These are phyloP conservation scores for Trypanosoma avium DNA, from an alignment of 208 protist species.

Conservation along the genomic window DNA sequence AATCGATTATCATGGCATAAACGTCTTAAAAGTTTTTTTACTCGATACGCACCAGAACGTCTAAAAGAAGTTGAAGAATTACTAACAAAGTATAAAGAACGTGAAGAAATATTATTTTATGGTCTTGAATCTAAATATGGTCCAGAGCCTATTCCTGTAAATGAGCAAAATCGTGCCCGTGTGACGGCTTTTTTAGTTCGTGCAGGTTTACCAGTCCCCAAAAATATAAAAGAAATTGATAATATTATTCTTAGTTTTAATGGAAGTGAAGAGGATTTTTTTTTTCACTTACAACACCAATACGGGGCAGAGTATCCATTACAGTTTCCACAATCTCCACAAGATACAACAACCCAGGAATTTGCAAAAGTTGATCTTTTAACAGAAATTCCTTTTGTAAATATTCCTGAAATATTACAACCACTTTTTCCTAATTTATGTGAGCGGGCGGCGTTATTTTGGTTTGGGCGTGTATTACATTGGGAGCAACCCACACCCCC, in stretches of 20 bases:
- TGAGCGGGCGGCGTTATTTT: constrained; percentile 13
- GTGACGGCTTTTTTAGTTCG: constrained; percentile 23
- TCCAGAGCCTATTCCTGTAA: constrained; percentile 16
- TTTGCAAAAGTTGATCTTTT: constrained; percentile 18
- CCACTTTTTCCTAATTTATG: constrained; percentile 19
- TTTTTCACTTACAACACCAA: constrained; percentile 12
- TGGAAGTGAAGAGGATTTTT: constrained; percentile 18
- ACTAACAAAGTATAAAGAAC: constrained; percentile 3
- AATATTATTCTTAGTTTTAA: constrained; percentile 9
- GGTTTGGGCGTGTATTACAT: constrained; percentile 24
- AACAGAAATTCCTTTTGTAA: constrained; percentile 23
- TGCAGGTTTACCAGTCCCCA: not conserved
- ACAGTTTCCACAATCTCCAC: not conserved
- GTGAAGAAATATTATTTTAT: constrained; percentile 18
- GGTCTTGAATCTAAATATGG: constrained; percentile 28
- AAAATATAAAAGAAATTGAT: constrained; percentile 3
- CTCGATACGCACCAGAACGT: constrained; percentile 11
- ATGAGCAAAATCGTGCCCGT: constrained; percentile 1
- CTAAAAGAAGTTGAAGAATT: constrained; percentile 2
- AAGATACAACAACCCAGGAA: constrained; percentile 4
- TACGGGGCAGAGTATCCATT: constrained; percentile 19
- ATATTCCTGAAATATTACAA: constrained; percentile 11
- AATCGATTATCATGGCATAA: constrained; percentile 8
- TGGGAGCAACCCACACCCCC: constrained; percentile 19
- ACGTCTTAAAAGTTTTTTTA: constrained; percentile 11